A percentile compares a stretch with the other conserved stretches of the same genome.
These are phyloP conservation scores for Xylaria sp. DNA, from an alignment of 2,329 filamentous ascomycete species.

Conservation along the genomic window DNA sequence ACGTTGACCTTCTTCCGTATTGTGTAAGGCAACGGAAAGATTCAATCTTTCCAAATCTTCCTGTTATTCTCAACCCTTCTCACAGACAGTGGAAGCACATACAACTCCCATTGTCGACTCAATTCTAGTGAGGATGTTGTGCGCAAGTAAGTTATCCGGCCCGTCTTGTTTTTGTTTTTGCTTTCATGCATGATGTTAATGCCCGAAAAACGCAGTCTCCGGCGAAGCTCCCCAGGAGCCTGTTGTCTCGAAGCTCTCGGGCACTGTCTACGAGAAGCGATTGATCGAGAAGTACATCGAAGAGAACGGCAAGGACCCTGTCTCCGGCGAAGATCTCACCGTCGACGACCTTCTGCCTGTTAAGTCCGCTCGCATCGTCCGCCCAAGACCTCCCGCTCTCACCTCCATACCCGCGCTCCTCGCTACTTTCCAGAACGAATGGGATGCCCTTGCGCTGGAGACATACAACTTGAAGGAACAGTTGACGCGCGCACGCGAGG, in stretches of 20 bases:
- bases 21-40: conserved; percentile 7
- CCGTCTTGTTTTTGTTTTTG: not conserved
- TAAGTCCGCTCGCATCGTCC: conserved; percentile 76
- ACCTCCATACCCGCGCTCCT: conserved; percentile 95
- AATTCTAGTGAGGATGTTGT: conserved; percentile 38
- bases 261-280: conserved; percentile 91
- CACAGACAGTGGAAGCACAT: conserved; percentile 2
- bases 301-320: conserved; percentile 88
- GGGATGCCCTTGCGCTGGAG: conserved; percentile 89
- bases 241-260: conserved; percentile 90
- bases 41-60: conserved; percentile 8
- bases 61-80: conserved; percentile 4
- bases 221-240: conserved; percentile 94
- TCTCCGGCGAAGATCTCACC: conserved; percentile 78
- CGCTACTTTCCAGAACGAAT: conserved; percentile 94
- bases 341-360: conserved; percentile 82
- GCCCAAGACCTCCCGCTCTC: conserved; percentile 83
- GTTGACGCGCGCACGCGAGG: conserved; percentile 81
- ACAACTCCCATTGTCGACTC: conserved; percentile 11
- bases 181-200: conserved; percentile 19
- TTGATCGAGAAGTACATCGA: conserved; percentile 92
- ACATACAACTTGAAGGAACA: conserved; percentile 88
- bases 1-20: not conserved
- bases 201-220: conserved; percentile 60
- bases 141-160: conserved; percentile 38